phyloP scores from a whole-genome alignment of 371 early-diverging fungal genomes.

The Syncephalastrum racemosum region DNA sequence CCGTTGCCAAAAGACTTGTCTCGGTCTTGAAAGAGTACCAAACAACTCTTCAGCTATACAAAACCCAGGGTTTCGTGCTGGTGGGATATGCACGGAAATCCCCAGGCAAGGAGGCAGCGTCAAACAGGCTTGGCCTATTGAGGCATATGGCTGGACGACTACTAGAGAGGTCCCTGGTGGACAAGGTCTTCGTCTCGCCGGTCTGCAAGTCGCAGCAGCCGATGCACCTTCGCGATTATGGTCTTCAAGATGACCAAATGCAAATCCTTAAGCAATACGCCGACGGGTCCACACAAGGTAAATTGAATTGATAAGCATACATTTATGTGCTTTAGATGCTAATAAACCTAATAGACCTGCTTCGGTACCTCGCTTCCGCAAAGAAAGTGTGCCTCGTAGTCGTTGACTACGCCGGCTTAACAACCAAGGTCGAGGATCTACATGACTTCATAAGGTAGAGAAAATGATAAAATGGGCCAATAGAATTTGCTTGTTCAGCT shows the following conservation, averaged over 20 bases:
- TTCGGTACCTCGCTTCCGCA: too few species aligned
- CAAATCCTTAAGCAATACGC: not conserved
- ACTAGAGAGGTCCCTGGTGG: slow-evolving; percentile 8
- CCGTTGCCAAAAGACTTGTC: not conserved
- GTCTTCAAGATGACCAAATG: not conserved
- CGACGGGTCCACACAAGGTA: slow-evolving; percentile 2
- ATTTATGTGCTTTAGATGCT: not conserved
- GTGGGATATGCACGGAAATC: slow-evolving; percentile 10
- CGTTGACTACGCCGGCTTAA: too few species aligned
- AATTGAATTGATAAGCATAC: slow-evolving; percentile 2
- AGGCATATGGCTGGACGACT: slow-evolving; percentile 9
- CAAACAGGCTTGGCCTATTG: slow-evolving; percentile 6
- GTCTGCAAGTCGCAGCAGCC: slow-evolving; percentile 1
- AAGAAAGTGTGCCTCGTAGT: too few species aligned
- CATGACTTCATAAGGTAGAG: too few species aligned
- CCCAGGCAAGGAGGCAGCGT: slow-evolving; percentile 3
- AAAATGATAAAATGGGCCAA: too few species aligned
- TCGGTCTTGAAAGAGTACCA: slow-evolving; percentile 4
- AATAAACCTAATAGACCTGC: too few species aligned
- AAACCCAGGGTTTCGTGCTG: slow-evolving; percentile 7
- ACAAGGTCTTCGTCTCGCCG: slow-evolving; percentile 10
- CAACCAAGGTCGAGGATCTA: too few species aligned
- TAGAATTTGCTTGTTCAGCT: too few species aligned
- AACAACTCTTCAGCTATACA: not conserved
- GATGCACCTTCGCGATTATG: not conserved